Evolutionary conservation across 441 rosid species (phyloP), one percentile per base, ranked within the genome.

Genomic region (Erodium trifolium): DNA sequence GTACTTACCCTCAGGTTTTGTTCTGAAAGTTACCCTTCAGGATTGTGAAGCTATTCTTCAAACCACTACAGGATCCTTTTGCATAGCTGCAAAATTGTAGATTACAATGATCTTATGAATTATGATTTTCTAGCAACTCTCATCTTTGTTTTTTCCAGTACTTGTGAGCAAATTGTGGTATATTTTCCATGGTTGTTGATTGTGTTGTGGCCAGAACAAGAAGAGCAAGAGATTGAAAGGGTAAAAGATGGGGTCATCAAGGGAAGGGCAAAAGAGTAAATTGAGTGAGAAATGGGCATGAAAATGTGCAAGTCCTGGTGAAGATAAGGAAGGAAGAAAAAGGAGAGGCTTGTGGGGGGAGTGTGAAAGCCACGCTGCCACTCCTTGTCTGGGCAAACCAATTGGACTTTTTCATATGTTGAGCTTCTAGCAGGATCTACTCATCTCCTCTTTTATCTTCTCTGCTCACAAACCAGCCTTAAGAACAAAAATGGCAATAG

Each of bases 361-460:
- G 67, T 72, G 72, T 72, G 84, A 76, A 71, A 73, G 86, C 86
- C 90, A 81, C 81, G 86, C 85, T 78, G 69, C 78, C 78, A 71
- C 80, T n/a, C 41, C 66, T 49, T 77, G 72, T 68, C 49, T 34
- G 64, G 37, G 29, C 67, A 72, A 12, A 69, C 69, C 65, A 63
- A 4, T 23, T n/a, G 39, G 37, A 18, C 71, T 12, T 39, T 31
- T 29, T 63, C 35, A 7, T 5, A 17, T 19, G 5, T 34, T 57
- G 23, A 17, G 63, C 51, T 60, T 60, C 63, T 59, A 59, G 63
- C 19, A 55, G 31, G 31, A 59, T 59, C 63, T 59, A 59, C 6
- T 10, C 29, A 59, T 55, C 62, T 53, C 9, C 18, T 17, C 27
- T 14, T 16, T 80, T 76, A 75, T 79, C 84, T 41, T 39, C 77